A percentile compares a stretch with the other conserved stretches of the same genome.
Evolutionary conservation across 2,329 filamentous ascomycete species (phyloP).

Genomic region (Endoconidiophora polonica): DNA sequence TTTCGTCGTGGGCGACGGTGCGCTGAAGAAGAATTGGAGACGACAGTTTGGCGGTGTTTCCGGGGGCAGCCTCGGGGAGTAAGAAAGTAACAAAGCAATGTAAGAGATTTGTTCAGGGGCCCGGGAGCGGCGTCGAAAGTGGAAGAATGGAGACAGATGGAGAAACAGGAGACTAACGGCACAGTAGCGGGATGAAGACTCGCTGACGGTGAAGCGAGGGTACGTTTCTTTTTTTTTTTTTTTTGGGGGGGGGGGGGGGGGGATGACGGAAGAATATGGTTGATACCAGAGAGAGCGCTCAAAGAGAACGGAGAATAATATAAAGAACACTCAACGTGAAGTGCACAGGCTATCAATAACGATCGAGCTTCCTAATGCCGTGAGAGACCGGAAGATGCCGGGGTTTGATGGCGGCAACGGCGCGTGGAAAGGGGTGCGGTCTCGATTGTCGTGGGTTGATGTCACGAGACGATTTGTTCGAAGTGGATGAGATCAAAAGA

Average conservation of each 20-base stretch:
- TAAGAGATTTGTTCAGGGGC: not conserved
- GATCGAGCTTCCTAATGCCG: slow-evolving; percentile 12
- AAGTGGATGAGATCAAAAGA: slow-evolving; percentile 1
- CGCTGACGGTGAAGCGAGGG: not conserved
- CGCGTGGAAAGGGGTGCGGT: not conserved
- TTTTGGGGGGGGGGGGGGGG: not conserved
- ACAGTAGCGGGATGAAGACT: no score
- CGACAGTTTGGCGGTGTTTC: slow-evolving; percentile 89
- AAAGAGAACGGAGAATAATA: not conserved
- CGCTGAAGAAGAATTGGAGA: slow-evolving; percentile 72
- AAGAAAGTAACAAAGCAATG: not conserved
- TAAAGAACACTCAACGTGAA: not conserved
- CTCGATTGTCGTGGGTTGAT: not conserved
- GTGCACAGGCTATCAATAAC: slow-evolving; percentile 2
- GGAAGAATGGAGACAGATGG: no score
- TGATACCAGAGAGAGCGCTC: not conserved
- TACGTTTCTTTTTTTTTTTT: slow-evolving; percentile 2
- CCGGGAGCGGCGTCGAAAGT: no score
- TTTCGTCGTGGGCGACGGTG: slow-evolving; percentile 81
- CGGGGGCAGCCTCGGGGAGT: slow-evolving; percentile 12
- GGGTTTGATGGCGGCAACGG: not conserved
- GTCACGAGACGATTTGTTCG: slow-evolving; percentile 5
- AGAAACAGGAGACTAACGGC: no score
- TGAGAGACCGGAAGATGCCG: slow-evolving; percentile 4
- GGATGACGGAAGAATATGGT: not conserved